Evolutionary conservation across 345 rosid genomes (phyloP).

Genomic region (Excoecaria agallocha): DNA sequence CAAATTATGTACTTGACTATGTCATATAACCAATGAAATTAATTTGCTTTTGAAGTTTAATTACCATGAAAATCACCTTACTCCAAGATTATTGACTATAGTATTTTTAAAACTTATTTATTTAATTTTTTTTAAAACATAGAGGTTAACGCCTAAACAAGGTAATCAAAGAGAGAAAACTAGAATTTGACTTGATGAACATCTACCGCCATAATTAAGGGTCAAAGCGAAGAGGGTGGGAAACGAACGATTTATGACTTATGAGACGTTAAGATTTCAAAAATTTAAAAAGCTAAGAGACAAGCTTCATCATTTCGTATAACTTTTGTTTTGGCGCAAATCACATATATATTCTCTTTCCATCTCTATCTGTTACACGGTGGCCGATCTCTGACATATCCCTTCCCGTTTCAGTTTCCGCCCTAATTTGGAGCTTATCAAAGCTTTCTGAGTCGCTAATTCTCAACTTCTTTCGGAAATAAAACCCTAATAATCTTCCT

Average conservation of each 20-base stretch:
- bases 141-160: neutral
- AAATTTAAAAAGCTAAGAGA: constrained; percentile 13
- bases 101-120: too few species aligned
- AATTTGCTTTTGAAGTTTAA: too few species aligned
- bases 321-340: neutral
- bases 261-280: constrained; percentile 24
- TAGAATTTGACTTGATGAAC: neutral
- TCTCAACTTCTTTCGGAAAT: neutral
- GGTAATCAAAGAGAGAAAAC: too few species aligned
- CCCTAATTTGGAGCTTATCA: neutral
- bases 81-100: too few species aligned
- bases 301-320: neutral
- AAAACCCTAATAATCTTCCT: neutral
- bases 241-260: neutral
- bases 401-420: neutral
- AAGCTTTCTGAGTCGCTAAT: neutral
- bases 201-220: neutral
- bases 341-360: too few species aligned
- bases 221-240: neutral
- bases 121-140: too few species aligned
- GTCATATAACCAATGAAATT: too few species aligned
- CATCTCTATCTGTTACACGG: neutral
- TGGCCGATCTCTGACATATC: constrained; percentile 8
- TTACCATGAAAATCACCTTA: too few species aligned
- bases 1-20: too few species aligned